Evolutionary conservation across 2,329 filamentous ascomycete species (phyloP).

Genomic region (Rhynchosporium graminicola): DNA sequence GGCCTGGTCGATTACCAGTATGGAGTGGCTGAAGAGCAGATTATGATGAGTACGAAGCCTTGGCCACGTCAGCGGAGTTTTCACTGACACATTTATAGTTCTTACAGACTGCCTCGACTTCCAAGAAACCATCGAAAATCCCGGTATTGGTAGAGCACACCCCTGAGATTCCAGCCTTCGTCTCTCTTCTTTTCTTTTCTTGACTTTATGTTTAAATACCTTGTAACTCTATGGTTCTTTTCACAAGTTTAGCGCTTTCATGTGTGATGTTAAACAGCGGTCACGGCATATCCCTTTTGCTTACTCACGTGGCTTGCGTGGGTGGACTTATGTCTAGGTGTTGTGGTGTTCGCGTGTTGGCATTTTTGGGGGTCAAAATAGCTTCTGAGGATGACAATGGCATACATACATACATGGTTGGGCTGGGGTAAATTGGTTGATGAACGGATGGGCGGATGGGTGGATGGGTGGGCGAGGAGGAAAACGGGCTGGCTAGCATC

Average conservation of each 20-base stretch:
- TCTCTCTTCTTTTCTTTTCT: slow-evolving; percentile 1
- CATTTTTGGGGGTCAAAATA: slow-evolving; percentile 19
- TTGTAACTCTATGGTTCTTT: slow-evolving; percentile 15
- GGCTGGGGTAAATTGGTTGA: not conserved
- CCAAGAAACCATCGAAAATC: slow-evolving; percentile 42
- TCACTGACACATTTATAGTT: slow-evolving; percentile 42
- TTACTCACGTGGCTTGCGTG: not conserved
- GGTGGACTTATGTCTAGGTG: slow-evolving; percentile 16
- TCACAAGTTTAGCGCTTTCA: slow-evolving; percentile 20
- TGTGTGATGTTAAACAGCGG: slow-evolving; percentile 13
- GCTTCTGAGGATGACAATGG: slow-evolving; percentile 4
- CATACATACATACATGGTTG: not conserved
- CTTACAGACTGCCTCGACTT: slow-evolving; percentile 55
- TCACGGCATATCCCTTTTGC: slow-evolving; percentile 14
- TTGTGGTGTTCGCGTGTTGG: slow-evolving; percentile 17
- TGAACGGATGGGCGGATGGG: not conserved
- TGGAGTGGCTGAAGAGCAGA: slow-evolving; percentile 93
- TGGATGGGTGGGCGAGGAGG: not conserved
- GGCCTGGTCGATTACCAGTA: slow-evolving; percentile 98
- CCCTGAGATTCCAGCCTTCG: slow-evolving; percentile 27
- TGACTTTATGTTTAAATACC: slow-evolving; percentile 18
- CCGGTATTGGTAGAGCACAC: slow-evolving; percentile 32
- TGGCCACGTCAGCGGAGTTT: not conserved
- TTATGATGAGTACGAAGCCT: slow-evolving; percentile 68
- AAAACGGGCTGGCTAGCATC: too few relatives aligned